These are phyloP conservation scores for Carallia pectinifolia DNA, from an alignment of 345 rosid genomes.

Conservation along the genomic window DNA sequence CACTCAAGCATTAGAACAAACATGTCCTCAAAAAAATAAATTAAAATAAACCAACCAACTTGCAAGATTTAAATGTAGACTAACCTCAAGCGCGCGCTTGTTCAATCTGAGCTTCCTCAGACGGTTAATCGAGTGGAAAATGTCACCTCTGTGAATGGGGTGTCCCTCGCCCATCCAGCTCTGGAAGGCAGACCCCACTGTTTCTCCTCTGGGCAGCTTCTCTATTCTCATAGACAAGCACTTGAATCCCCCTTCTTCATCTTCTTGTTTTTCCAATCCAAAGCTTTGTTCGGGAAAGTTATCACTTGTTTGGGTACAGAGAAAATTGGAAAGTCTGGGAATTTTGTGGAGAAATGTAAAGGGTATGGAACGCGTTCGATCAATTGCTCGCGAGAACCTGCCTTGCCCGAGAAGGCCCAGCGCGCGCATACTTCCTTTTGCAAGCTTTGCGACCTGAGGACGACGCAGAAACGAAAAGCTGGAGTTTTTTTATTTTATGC, in stretches of 20 bases:
- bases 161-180: slow-evolving; percentile 87
- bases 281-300: slow-evolving; percentile 11
- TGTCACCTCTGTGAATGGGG: slow-evolving; percentile 73
- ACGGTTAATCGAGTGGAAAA: slow-evolving; percentile 73
- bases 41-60: too few relatives aligned
- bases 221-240: slow-evolving; percentile 76
- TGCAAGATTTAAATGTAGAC: too few relatives aligned
- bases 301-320: slow-evolving; percentile 29
- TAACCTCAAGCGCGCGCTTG: slow-evolving; percentile 79
- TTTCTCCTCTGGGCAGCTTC: slow-evolving; percentile 55
- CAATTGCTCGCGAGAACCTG: slow-evolving; percentile 43
- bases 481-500: not conserved
- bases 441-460: too few relatives aligned
- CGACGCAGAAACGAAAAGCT: too few relatives aligned
- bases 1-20: slow-evolving; percentile 5
- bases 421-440: slow-evolving; percentile 26
- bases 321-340: slow-evolving; percentile 23
- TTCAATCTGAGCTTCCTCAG: slow-evolving; percentile 64
- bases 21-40: not conserved
- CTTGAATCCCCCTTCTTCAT: slow-evolving; percentile 28
- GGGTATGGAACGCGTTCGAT: slow-evolving; percentile 42
- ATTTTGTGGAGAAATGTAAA: slow-evolving; percentile 9
- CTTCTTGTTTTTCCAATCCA: slow-evolving; percentile 19
- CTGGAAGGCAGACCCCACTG: slow-evolving; percentile 71
- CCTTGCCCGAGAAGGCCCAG: slow-evolving; percentile 28